phyloP scores from a whole-genome alignment of 495 filamentous ascomycete genomes.

The Mycothermus thermophilus region DNA sequence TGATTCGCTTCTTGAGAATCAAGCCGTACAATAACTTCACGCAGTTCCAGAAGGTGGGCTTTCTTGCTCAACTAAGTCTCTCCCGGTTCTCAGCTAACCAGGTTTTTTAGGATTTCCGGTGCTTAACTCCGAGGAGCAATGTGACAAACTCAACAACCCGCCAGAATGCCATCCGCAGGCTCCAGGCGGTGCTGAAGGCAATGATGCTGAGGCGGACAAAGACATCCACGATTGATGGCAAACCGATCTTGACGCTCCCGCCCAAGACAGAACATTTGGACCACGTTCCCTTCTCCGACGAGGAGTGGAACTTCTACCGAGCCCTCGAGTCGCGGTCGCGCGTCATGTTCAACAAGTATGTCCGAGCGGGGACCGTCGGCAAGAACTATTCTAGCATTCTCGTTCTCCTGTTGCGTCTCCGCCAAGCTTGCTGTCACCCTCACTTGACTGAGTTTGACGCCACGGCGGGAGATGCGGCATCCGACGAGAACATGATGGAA shows the following conservation, averaged over 20 bases:
- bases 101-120: conserved; percentile 25
- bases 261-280: conserved; percentile 50
- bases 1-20: conserved; percentile 71
- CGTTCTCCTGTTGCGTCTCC: conserved; percentile 70
- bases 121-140: conserved; percentile 19
- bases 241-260: conserved; percentile 67
- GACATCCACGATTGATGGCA: conserved; percentile 67
- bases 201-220: conserved; percentile 80
- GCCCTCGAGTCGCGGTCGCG: conserved; percentile 54
- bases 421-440: conserved; percentile 90
- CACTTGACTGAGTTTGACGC: conserved; percentile 69
- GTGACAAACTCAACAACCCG: conserved; percentile 15
- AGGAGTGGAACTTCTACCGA: conserved; percentile 58
- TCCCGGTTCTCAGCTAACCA: too few relatives aligned
- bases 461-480: conserved; percentile 23
- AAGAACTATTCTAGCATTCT: conserved; percentile 75
- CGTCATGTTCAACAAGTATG: conserved; percentile 62
- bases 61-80: too few relatives aligned
- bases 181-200: conserved; percentile 72
- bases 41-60: conserved; percentile 43
- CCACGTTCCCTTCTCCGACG: conserved; percentile 58
- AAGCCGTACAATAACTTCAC: conserved; percentile 57
- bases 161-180: conserved; percentile 47
- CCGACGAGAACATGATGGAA: conserved; percentile 43
- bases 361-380: conserved; percentile 56